Percentiles rank a stretch among this genome's conserved stretches.
phyloP scores from a whole-genome alignment of 371 early-diverging fungal genomes.

The Blakeslea trispora region DNA sequence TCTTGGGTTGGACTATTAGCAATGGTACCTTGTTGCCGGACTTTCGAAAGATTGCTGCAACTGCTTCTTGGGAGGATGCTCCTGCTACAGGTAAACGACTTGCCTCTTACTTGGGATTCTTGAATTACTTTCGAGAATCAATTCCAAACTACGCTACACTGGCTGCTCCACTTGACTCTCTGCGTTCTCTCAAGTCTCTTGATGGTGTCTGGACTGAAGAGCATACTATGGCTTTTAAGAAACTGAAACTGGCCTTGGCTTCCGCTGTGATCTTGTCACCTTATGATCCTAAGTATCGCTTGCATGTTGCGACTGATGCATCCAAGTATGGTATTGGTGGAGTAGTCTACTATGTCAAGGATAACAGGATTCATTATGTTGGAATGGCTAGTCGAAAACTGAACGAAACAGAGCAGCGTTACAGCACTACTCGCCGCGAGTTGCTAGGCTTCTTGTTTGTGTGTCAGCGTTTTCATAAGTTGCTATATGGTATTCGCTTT shows the following conservation, averaged over 20 bases:
- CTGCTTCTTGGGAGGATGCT: not conserved
- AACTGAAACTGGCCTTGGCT: not conserved
- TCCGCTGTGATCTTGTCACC: too few relatives aligned
- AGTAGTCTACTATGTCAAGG: constrained; percentile 3
- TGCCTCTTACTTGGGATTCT: not conserved
- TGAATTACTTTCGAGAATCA: constrained; percentile 5
- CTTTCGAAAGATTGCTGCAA: not conserved
- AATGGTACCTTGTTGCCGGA: constrained; percentile 5
- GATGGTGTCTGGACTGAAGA: not conserved
- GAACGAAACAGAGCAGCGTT: not conserved
- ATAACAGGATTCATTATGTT: not conserved
- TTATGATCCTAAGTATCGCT: not conserved
- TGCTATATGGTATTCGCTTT: constrained; percentile 2
- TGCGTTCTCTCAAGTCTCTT: not conserved
- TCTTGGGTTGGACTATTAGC: constrained; percentile 4
- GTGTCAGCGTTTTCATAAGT: constrained; percentile 1
- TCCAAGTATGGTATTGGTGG: constrained; percentile 8
- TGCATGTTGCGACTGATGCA: constrained; percentile 14
- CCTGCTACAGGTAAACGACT: constrained; percentile 5
- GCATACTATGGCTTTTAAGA: constrained; percentile 7
- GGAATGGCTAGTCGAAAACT: constrained; percentile 9
- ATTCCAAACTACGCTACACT: constrained; percentile 5
- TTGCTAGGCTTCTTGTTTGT: not conserved
- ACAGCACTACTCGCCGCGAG: too few relatives aligned
- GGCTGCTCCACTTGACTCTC: not conserved